These are phyloP conservation scores for Dalechampia spathulata DNA, from an alignment of 441 rosid species.

Conservation along the genomic window DNA sequence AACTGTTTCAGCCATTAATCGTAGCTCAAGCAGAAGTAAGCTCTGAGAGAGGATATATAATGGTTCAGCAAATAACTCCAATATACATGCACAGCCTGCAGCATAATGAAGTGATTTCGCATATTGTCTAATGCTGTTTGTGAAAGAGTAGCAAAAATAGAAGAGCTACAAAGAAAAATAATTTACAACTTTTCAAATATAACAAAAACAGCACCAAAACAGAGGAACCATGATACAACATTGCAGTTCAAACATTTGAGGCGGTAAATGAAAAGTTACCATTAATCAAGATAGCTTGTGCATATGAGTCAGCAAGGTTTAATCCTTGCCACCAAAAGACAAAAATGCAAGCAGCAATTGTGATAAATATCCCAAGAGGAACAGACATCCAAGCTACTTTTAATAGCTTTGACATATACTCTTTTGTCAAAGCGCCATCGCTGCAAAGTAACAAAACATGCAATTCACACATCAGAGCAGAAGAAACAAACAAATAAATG, in stretches of 20 bases:
- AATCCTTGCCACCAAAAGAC: slow-evolving; percentile 90
- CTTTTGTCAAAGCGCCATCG: slow-evolving; percentile 35
- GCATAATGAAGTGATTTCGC: slow-evolving; percentile 14
- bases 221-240: no score
- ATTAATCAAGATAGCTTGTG: slow-evolving; percentile 71
- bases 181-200: no score
- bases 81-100: slow-evolving; percentile 74
- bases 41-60: slow-evolving; percentile 83
- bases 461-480: background rate
- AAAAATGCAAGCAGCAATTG: slow-evolving; percentile 45
- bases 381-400: slow-evolving; percentile 82
- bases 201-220: no score
- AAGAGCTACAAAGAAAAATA: background rate
- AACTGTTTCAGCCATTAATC: slow-evolving; percentile 71
- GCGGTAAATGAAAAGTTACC: slow-evolving; percentile 32
- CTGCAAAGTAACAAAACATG: slow-evolving; percentile 34
- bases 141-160: background rate
- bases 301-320: slow-evolving; percentile 48
- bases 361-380: slow-evolving; percentile 64
- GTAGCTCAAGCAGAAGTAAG: slow-evolving; percentile 57
- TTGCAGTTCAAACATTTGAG: background rate
- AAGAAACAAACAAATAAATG: no score
- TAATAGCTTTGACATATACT: slow-evolving; percentile 39
- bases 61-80: slow-evolving; percentile 93
- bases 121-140: background rate